Percentiles rank a stretch among this genome's conserved stretches.
phyloP scores from a whole-genome alignment of 2,329 filamentous ascomycete genomes.

The Colletotrichum limetticola region DNA sequence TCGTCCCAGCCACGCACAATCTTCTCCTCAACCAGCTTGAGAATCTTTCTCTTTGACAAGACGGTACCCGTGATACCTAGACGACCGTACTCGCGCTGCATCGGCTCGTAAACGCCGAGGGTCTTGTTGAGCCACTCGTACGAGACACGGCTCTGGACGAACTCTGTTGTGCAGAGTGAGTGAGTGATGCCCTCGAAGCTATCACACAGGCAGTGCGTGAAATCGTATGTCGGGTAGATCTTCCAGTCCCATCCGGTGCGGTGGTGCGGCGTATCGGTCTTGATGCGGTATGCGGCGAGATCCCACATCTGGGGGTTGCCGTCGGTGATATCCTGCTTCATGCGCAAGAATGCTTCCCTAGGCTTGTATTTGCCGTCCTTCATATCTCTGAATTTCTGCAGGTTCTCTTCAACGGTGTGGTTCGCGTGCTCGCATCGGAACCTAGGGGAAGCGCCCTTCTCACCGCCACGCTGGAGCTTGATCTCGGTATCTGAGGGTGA shows the following conservation, averaged over 20 bases:
- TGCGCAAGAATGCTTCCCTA: conserved; percentile 84
- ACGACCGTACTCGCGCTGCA: conserved; percentile 88
- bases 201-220: conserved; percentile 90
- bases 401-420: conserved; percentile 78
- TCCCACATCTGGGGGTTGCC: conserved; percentile 98
- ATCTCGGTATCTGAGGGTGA: conserved; percentile 74
- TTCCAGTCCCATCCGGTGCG: conserved; percentile 86
- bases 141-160: conserved; percentile 83
- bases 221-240: conserved; percentile 90
- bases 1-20: conserved; percentile 91
- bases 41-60: conserved; percentile 86
- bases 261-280: conserved; percentile 76
- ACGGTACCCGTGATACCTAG: conserved; percentile 72
- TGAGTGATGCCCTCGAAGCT: conserved; percentile 93
- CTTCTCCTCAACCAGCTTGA: conserved; percentile 80
- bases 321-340: conserved; percentile 89
- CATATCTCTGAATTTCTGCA: conserved; percentile 90
- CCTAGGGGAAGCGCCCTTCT: conserved; percentile 73
- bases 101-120: conserved; percentile 83
- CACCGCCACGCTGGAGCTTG: conserved; percentile 86
- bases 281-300: conserved; percentile 87
- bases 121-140: conserved; percentile 92
- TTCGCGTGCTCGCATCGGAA: conserved; percentile 86
- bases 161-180: conserved; percentile 93
- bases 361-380: conserved; percentile 90